Conservation (phyloP, 129 eudicot genomes). For the Tagetes patula region DNA sequence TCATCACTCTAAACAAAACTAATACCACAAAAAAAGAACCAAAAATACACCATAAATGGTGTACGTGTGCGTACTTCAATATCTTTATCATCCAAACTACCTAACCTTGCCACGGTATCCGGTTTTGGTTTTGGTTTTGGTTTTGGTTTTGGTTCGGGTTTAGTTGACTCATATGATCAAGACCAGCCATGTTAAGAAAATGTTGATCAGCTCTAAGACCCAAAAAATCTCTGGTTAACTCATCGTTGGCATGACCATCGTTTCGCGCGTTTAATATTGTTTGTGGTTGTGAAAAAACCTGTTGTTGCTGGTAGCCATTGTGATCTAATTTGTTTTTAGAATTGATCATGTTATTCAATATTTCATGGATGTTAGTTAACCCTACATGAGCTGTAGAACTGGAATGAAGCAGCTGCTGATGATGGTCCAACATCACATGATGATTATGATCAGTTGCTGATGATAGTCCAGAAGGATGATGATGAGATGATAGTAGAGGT, state of each 20-base stretch:
- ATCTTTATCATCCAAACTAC: conserved; percentile 24
- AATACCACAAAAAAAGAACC: conserved; percentile 26
- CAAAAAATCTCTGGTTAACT: conserved; percentile 75
- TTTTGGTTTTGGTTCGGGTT: conserved; percentile 33
- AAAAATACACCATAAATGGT: background rate
- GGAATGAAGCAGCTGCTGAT: conserved; percentile 19
- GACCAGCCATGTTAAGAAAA: conserved; percentile 44
- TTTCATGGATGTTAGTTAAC: conserved; percentile 40
- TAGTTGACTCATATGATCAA: conserved; percentile 41
- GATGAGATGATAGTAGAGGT: conserved; percentile 42
- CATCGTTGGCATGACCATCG: conserved; percentile 33
- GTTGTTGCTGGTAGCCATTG: conserved; percentile 18
- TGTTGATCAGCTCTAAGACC: conserved; percentile 51
- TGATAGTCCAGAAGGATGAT: conserved; percentile 29
- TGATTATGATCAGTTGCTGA: conserved; percentile 38
- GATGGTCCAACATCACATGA: conserved; percentile 39
- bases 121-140: conserved; percentile 35
- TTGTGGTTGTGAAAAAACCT: background rate
- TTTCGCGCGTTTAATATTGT: conserved; percentile 23
- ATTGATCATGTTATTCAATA: conserved; percentile 39
- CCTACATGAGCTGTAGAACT: conserved; percentile 34
- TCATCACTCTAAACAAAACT: conserved; percentile 24
- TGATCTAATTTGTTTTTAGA: conserved; percentile 20
- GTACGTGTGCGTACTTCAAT: too few species aligned
- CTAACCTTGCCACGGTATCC: conserved; percentile 56